Conservation (phyloP, 148 eudicot genomes). For the Cornus suecica region DNA sequence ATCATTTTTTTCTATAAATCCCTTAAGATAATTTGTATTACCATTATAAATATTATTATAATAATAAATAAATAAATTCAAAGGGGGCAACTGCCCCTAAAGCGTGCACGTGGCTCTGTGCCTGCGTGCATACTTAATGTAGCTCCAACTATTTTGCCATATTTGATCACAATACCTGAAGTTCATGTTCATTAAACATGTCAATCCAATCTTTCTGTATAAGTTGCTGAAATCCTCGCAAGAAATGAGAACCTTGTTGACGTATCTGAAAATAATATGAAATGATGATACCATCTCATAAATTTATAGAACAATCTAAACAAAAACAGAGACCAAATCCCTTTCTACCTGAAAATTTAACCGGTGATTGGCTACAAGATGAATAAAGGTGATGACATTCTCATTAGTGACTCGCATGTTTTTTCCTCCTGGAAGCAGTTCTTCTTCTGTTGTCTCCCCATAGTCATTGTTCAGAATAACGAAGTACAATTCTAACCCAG, state of each 20-base stretch:
- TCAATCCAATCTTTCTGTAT: conserved; percentile 92
- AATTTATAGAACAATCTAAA: not conserved
- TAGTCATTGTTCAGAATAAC: conserved; percentile 91
- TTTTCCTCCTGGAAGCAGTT: conserved; percentile 80
- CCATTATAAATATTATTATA: no score
- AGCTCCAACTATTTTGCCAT: not conserved
- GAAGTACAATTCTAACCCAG: conserved; percentile 82
- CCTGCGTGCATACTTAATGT: not conserved
- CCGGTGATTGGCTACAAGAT: conserved; percentile 86
- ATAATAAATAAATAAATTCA: no score
- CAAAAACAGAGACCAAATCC: conserved; percentile 1
- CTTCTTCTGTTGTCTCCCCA: conserved; percentile 95
- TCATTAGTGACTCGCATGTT: conserved; percentile 78
- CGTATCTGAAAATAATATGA: conserved; percentile 63
- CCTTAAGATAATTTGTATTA: no score
- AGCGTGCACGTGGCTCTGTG: no score
- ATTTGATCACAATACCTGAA: conserved; percentile 55
- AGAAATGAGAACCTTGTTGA: conserved; percentile 85
- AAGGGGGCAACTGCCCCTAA: no score
- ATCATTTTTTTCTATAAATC: no score
- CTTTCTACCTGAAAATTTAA: conserved; percentile 75
- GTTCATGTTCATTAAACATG: conserved; percentile 98
- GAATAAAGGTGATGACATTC: conserved; percentile 83
- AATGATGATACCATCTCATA: conserved; percentile 3
- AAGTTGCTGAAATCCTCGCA: conserved; percentile 89